Conservation (phyloP, 805 yeast genomes). For the Candida ipomoeae region DNA sequence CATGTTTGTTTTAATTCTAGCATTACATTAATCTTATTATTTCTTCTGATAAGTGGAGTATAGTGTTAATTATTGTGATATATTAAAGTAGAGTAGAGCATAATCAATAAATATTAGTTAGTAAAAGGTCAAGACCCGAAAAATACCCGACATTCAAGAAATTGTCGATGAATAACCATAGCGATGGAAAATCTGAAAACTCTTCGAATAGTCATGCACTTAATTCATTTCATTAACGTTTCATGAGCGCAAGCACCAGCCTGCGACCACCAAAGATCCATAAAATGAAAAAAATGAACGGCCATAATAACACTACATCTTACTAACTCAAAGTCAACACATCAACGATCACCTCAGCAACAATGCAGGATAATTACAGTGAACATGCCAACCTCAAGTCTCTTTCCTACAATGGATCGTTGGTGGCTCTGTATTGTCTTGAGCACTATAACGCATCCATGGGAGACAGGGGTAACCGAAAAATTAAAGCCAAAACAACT, state of each 20-base stretch:
- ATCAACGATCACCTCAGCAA: not conserved
- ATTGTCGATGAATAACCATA: too few relatives aligned
- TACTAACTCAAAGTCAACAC: slow-evolving; percentile 2
- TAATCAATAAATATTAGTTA: too few relatives aligned
- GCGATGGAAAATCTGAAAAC: not conserved
- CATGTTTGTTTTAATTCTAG: too few relatives aligned
- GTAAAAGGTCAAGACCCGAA: too few relatives aligned
- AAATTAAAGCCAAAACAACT: slow-evolving; percentile 15
- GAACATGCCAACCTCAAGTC: slow-evolving; percentile 10
- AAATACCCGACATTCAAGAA: too few relatives aligned
- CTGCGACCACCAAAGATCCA: not conserved
- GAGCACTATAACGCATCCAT: slow-evolving; percentile 40
- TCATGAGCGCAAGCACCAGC: slow-evolving; percentile 2
- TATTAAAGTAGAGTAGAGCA: too few relatives aligned
- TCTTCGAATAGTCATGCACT: not conserved
- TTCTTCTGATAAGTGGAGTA: too few relatives aligned
- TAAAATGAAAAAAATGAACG: not conserved
- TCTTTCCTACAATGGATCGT: slow-evolving; percentile 33
- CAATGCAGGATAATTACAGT: slow-evolving; percentile 1
- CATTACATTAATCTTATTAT: too few relatives aligned
- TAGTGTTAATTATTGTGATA: too few relatives aligned
- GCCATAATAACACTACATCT: too few relatives aligned
- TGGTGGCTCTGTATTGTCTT: slow-evolving; percentile 43
- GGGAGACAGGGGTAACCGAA: slow-evolving; percentile 20
- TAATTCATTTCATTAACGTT: not conserved